Evolutionary conservation across 345 rosid genomes (phyloP).

Genomic region (Bretschneidera sinensis): DNA sequence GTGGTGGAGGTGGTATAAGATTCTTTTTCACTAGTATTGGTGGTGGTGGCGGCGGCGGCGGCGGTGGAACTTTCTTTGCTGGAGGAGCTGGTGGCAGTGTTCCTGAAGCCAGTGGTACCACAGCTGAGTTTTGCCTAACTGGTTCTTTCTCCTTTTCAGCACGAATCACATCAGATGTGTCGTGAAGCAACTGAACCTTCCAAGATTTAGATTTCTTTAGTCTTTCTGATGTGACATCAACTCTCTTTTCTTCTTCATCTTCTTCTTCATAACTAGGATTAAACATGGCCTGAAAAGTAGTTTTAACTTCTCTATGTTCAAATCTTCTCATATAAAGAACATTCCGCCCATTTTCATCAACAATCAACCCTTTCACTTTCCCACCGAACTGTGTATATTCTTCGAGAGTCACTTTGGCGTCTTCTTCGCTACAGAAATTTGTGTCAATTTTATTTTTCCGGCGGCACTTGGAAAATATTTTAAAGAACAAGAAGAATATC

Average conservation of each 20-base stretch:
- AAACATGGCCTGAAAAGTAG: conserved; percentile 25
- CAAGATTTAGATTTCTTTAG: not conserved
- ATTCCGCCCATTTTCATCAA: conserved; percentile 45
- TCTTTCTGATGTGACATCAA: conserved; percentile 11
- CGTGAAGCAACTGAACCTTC: conserved; percentile 10
- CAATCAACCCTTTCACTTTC: conserved; percentile 42
- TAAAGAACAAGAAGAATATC: conserved; percentile 28
- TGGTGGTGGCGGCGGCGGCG: conserved; percentile 13
- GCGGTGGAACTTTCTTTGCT: conserved; percentile 6
- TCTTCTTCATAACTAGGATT: conserved; percentile 42
- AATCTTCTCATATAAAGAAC: conserved; percentile 48
- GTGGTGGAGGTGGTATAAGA: conserved; percentile 13
- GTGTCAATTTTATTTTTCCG: conserved; percentile 9
- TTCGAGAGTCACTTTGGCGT: conserved; percentile 23
- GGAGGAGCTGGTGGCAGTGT: conserved; percentile 2
- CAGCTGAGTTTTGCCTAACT: not conserved
- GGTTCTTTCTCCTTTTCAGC: not conserved
- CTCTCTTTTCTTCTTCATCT: conserved; percentile 28
- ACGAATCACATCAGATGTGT: conserved; percentile 6
- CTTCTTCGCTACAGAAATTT: conserved; percentile 37
- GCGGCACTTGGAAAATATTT: conserved; percentile 8
- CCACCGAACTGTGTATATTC: conserved; percentile 29
- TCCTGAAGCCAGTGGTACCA: conserved; percentile 7
- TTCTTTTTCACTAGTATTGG: conserved; percentile 9
- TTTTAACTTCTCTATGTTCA: conserved; percentile 11